Evolutionary conservation across 1,284 basidiomycete species (phyloP), one percentile per base, ranked within the genome.

Genomic region (Takashimella tepidaria): DNA sequence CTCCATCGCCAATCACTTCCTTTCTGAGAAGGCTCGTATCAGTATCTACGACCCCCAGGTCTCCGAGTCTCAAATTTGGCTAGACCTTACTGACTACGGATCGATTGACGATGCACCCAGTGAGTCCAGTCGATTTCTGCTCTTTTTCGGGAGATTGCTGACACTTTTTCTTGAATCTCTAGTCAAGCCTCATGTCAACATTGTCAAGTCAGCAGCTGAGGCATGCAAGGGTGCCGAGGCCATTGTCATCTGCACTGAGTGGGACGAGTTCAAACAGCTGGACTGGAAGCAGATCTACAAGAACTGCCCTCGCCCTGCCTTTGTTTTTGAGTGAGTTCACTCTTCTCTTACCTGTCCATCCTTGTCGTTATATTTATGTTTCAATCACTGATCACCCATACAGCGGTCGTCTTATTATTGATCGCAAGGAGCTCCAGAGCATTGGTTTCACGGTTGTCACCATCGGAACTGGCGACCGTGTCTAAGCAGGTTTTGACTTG

Each of bases 251-350:
- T 75, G 74, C 55, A 95, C 92, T 8, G 92, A 95, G 77, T 93
- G 92, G 92, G 89, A 88, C 75, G 92, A 98, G 78, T 99, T 98
- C 82, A 82, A 83, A 68, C 81, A 85, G 42, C 87, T 98, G 62
- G 86, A 96, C 77, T 99, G 95, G 95, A 75, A 82, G 66, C 62
- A 69, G 65, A 69, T 98, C 43, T 96, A 98, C 79, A 75, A 79
- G 55, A 79, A 81, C 67, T 97, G 98, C 90, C 88, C 87, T 72
- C 97, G 98, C 81, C 95, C 95, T 31, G 91, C 91, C 10, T 93
- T 95, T 70, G 81, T 96, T 61, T 98, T 98, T 68, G 95, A 98
- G 62, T 64, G 31, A 62, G 64, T 66, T 8, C 16, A 31, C 24
- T 10, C 21, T n/a, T n/a, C n/a, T n/a, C n/a, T n/a, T n/a, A n/a